phyloP scores from a whole-genome alignment of 108 stramenopile species.

The Stephanodiscus minutulus region DNA sequence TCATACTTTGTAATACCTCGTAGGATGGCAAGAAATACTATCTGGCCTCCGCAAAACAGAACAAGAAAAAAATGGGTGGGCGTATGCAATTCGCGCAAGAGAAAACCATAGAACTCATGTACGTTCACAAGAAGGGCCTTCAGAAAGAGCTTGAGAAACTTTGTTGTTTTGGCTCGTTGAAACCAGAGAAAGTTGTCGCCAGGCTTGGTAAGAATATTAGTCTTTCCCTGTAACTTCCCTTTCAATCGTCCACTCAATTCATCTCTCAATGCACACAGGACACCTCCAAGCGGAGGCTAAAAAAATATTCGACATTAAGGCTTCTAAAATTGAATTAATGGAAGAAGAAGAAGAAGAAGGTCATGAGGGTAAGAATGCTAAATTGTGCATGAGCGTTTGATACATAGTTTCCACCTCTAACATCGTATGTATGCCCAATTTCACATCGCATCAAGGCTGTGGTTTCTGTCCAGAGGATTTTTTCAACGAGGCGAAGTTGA shows the following conservation, averaged over 20 bases:
- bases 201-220: conserved; percentile 19
- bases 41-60: conserved; percentile 11
- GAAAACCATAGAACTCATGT: conserved; percentile 19
- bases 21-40: conserved; percentile 8
- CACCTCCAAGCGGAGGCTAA: conserved; percentile 15
- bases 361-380: conserved; percentile 19
- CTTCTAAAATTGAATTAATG: conserved; percentile 19
- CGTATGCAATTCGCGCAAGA: neutral
- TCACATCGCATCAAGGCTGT: conserved; percentile 21
- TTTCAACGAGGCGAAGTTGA: conserved; percentile 7
- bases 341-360: conserved; percentile 27
- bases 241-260: neutral
- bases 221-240: neutral
- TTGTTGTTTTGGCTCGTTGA: conserved; percentile 22
- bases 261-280: neutral
- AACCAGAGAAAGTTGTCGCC: conserved; percentile 16
- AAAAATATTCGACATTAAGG: neutral
- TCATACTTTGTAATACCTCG: neutral
- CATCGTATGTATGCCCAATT: neutral
- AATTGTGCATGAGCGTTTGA: neutral
- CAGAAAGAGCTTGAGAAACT: conserved; percentile 27
- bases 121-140: conserved; percentile 15
- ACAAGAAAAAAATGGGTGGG: neutral
- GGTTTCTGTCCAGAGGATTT: conserved; percentile 35
- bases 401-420: neutral